phyloP scores from a whole-genome alignment of 139 green algal genomes.

The Volvox africanus region DNA sequence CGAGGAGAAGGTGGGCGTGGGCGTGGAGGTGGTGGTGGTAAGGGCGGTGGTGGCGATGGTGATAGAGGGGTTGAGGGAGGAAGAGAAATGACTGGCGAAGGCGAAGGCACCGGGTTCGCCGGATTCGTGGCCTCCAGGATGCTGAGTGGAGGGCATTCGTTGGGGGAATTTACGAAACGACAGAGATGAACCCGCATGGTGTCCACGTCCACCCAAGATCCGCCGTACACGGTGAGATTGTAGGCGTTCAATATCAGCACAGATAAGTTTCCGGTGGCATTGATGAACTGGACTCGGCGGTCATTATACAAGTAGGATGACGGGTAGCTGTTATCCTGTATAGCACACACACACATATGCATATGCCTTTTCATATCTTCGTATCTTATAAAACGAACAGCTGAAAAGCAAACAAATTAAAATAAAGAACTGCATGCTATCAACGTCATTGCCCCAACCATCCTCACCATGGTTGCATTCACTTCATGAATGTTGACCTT shows the following conservation, averaged over 20 bases:
- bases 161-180: neutral
- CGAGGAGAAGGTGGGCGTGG: neutral
- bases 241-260: neutral
- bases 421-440: too few species aligned
- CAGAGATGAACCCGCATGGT: neutral
- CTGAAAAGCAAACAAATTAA: too few species aligned
- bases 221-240: slow-evolving; percentile 1
- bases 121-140: neutral
- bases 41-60: neutral
- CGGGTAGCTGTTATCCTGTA: slow-evolving; percentile 6
- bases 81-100: neutral
- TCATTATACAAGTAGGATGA: neutral
- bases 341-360: neutral
- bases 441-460: too few species aligned
- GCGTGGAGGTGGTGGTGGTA: neutral
- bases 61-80: neutral
- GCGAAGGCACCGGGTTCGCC: neutral
- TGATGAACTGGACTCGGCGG: neutral
- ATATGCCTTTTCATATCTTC: neutral
- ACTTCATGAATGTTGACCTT: slow-evolving; percentile 32
- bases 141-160: neutral
- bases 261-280: neutral
- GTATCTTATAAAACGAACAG: neutral
- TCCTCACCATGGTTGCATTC: slow-evolving; percentile 5
- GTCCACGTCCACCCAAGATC: slow-evolving; percentile 9